Base-by-base conservation (phyloP, 768 basidiomycete genomes). In the Baorangia bicolor region DNA sequence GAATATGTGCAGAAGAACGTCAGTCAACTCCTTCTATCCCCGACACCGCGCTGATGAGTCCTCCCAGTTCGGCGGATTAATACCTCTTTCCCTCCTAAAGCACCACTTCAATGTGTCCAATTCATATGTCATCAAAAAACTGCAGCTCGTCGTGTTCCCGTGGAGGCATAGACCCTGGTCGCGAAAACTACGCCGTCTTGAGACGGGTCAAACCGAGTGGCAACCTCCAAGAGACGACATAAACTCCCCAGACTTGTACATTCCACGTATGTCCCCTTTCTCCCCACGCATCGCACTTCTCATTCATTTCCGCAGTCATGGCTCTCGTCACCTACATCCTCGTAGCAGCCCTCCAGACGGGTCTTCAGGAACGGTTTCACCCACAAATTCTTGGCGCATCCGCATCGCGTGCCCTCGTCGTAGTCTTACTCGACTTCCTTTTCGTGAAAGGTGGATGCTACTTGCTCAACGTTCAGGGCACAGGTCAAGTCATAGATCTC, bases 51-150 rank as follows among this genome's bases (percentile, higher is more conserved):
- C 49, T 53, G 6, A 56, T 30, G n/a, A n/a, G 16, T 2, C 31
- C 34, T 18, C 20, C 3, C 46, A 96, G 93, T 87, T 95, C 61
- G 90, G 88, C 23, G 83, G 87, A 14, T 78, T 89, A 56, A 81
- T 96, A 54, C 94, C 92, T 2, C 73, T 88, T 31, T 78, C 84
- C 12, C 78, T 86, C 41, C 77, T 97, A 49, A 94, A 96, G 69
- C 87, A 93, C 66, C 87, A 91, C 64, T 98, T 98, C 75, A 93
- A 97, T 71, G 97, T 99, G 11, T 93, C 92, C 14, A 98, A 98
- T 68, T 88, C 86, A 0, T 99, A 99, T 69, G 97, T 98, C 52
- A 86, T 98, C 40, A 81, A 81, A 63, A 99, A 98, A 69, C 75
- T 99, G 8, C 81, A 82, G 14, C 76, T 98, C 11, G 77, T 99